phyloP scores from a whole-genome alignment of 2,329 filamentous ascomycete species.

The Clarireedia hainanense region DNA sequence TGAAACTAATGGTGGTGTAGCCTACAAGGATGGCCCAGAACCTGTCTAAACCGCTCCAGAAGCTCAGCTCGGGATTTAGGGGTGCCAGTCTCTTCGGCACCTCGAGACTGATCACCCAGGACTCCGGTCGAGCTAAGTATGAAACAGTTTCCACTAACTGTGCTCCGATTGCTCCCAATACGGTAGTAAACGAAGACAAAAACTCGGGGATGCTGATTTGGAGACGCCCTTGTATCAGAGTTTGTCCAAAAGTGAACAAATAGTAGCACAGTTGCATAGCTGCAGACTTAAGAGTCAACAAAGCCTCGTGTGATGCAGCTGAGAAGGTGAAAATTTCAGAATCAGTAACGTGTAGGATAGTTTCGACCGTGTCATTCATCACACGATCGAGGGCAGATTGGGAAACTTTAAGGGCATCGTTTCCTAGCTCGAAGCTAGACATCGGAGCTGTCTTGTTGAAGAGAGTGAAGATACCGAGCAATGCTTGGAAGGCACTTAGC shows the following conservation, averaged over 20 bases:
- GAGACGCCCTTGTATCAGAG: too few relatives aligned
- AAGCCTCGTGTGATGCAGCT: slow-evolving; percentile 63
- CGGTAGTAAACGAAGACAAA: too few relatives aligned
- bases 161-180: neutral
- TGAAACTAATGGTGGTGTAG: slow-evolving; percentile 66
- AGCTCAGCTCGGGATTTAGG: slow-evolving; percentile 49
- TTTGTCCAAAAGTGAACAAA: too few relatives aligned
- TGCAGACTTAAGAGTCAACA: slow-evolving; percentile 48
- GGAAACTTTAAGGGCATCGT: slow-evolving; percentile 20
- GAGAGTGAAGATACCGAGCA: slow-evolving; percentile 11
- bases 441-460: neutral
- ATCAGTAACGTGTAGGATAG: slow-evolving; percentile 35
- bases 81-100: slow-evolving; percentile 32
- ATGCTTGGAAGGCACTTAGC: slow-evolving; percentile 15
- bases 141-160: too few relatives aligned
- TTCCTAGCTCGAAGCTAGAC: neutral
- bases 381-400: slow-evolving; percentile 31
- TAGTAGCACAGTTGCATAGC: too few relatives aligned
- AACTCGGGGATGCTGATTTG: too few relatives aligned
- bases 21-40: slow-evolving; percentile 70
- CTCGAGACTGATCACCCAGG: slow-evolving; percentile 52
- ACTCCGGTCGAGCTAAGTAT: slow-evolving; percentile 36
- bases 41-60: slow-evolving; percentile 60
- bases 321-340: slow-evolving; percentile 71
- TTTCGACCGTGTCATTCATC: slow-evolving; percentile 42